Base-by-base conservation (phyloP, 2,329 filamentous ascomycete species). In the Fusarium multiceps region DNA sequence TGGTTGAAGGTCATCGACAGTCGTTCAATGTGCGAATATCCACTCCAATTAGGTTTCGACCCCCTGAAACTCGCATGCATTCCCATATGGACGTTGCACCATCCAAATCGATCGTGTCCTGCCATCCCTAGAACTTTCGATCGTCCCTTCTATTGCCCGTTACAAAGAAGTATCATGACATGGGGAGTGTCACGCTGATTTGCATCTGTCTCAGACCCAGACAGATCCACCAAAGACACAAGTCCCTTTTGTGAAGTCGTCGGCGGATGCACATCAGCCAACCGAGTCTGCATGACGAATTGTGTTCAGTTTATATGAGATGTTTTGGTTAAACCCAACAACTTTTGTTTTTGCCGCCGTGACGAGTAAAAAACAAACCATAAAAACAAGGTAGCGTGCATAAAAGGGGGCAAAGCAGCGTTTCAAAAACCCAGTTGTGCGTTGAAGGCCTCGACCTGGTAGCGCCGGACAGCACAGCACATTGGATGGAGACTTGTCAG, bases 11-110 rank as follows among this genome's bases (percentile, higher is more conserved):
- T 47, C 46, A 27, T 20, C 32, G 10, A 32, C 21, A 45, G 28
- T 37, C 12, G 23, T 7, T 9, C 18, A 41, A 16, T 34, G 43
- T 60, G 54, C 37, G 23, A 12, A 59, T 41, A n/a, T 37, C 34
- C 10, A 32, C 53, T 59, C 49, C 45, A 69, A 61, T 69, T 59
- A 55, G 61, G n/a, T 34, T 46, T 21, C 59, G 23, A 40, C 45
- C 68, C 64, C 68, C 68, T 71, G 68, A 71, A 71, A 71, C 68
- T 47, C 55, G 68, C 68, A 71, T 71, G 53, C 55, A 64, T 43
- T 57, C 37, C 32, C 63, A 23, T 27, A 47, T 54, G 50, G 47
- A 53, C 54, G 45, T 60, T 56, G 37, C 61, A 66, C 55, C 45
- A 51, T 63, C 48, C 43, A 55, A 59, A 59, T 46, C 30, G 49